Base-by-base conservation (phyloP, 257 asterid genomes). In the Penstemon barbatus region DNA sequence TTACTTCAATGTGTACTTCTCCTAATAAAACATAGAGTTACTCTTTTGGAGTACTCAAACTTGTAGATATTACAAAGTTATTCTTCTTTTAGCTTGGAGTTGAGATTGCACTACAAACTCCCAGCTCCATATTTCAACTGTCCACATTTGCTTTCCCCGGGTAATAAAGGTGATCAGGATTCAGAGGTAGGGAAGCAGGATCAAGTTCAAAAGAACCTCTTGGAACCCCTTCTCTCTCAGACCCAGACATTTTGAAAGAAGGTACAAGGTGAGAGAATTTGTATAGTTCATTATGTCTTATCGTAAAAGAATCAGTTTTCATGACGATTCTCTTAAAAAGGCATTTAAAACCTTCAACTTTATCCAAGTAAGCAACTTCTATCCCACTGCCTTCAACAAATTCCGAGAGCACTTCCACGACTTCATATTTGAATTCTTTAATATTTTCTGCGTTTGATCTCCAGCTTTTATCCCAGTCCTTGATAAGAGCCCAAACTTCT, bases 401-500 rank as follows among this genome's bases (percentile, higher is more conserved):
- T 65, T 81, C 80, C 0, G 89, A 81, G 54, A 85, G 75, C 25
- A 87, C 83, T 81, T 87, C 87, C 53, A 87, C 89, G 33, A 85
- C 12, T 76, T 81, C 91, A 65, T 82, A 87, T 58, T 71, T 80
- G 56, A 65, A 79, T 33, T 75, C 36, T 39, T 57, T 64, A 52
- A 65, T 79, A 36, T 73, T 79, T 25, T 76, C 73, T 0, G 79
- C 72, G 7, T 77, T 46, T 15, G 75, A 71, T 71, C 75, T 71
- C 90, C 94, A 84, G 61, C 66, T 73, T 7, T 49, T 59, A 76
- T 79, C 75, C 90, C 90, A 87, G 56, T 81, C 81, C 73, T 66
- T 75, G 66, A 80, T 74, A 52, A 87, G 73, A 57, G 89, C 86
- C 95, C 95, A 87, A 59, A 81, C 72, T 48, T 87, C 91, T 12